Conservation (phyloP, 257 asterid species). For the Ophiorrhiza pumila region DNA sequence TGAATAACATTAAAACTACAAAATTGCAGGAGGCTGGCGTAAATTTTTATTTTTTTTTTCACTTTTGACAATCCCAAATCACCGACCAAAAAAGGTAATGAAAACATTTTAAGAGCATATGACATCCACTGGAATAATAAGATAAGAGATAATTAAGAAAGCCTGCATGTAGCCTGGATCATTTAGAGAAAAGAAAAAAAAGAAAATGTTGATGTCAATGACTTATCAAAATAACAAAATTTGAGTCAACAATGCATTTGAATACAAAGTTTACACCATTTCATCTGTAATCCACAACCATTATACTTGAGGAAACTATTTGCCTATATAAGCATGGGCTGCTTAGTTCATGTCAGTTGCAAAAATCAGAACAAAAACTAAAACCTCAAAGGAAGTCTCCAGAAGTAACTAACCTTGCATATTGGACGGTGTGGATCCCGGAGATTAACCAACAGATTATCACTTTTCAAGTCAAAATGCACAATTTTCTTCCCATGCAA, state of each 20-base stretch:
- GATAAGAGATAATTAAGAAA: conserved; percentile 12
- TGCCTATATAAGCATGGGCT: too few species aligned
- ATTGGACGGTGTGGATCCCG: conserved; percentile 99
- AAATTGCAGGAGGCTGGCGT: too few species aligned
- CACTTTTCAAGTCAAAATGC: conserved; percentile 97
- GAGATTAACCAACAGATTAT: conserved; percentile 91
- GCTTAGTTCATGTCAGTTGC: too few species aligned
- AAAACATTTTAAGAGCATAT: background rate
- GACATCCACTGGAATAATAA: background rate
- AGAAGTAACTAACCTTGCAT: conserved; percentile 72
- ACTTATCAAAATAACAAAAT: background rate
- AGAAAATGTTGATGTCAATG: background rate
- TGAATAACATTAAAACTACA: too few species aligned
- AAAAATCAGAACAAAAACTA: background rate
- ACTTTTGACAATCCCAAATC: conserved; percentile 98
- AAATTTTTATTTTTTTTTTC: too few species aligned
- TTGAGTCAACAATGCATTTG: background rate
- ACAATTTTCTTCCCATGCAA: conserved; percentile 94
- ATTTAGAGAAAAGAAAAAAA: background rate
- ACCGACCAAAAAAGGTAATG: conserved; percentile 62
- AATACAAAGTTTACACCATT: too few species aligned
- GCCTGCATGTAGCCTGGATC: background rate
- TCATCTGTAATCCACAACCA: background rate
- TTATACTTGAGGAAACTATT: background rate
- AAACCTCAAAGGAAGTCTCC: background rate